A percentile compares a stretch with the other conserved stretches of the same genome.
phyloP scores from a whole-genome alignment of 2,329 filamentous ascomycete genomes.

The Colletotrichum eremochloae region DNA sequence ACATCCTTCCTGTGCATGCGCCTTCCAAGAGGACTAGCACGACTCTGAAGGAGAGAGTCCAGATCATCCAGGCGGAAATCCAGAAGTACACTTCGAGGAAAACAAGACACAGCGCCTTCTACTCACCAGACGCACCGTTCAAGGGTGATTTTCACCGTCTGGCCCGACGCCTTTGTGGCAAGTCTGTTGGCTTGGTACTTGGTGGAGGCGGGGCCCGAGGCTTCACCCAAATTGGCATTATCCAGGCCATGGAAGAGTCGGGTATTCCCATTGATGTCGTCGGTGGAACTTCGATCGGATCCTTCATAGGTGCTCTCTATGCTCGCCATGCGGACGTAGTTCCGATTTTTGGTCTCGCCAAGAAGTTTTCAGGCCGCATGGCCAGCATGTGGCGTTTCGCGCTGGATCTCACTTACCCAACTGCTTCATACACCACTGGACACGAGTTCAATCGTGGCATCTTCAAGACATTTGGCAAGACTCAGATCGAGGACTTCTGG shows the following conservation, averaged over 20 bases:
- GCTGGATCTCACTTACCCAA: constrained; percentile 94
- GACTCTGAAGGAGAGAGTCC: constrained; percentile 90
- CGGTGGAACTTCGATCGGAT: constrained; percentile 94
- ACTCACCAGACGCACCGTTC: constrained; percentile 90
- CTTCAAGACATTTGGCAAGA: constrained; percentile 97
- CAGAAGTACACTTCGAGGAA: constrained; percentile 98
- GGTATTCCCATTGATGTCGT: constrained; percentile 96
- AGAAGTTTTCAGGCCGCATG: constrained; percentile 99
- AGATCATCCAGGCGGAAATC: constrained; percentile 95
- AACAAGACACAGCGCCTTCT: constrained; percentile 88
- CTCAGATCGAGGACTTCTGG: constrained; percentile 99
- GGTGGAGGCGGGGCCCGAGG: constrained; percentile 94
- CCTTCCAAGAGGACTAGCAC: constrained; percentile 84
- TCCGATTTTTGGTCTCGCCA: constrained; percentile 95
- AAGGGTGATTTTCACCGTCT: constrained; percentile 98
- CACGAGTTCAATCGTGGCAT: constrained; percentile 99
- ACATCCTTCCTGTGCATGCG: constrained; percentile 81
- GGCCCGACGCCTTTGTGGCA: constrained; percentile 89
- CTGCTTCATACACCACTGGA: constrained; percentile 95
- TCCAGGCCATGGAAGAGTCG: constrained; percentile 93
- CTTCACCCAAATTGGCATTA: constrained; percentile 93
- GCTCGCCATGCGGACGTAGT: constrained; percentile 97
- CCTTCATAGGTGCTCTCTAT: constrained; percentile 95
- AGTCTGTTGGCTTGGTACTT: constrained; percentile 93
- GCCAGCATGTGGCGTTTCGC: constrained; percentile 99